Base-by-base conservation (phyloP, 2,329 filamentous ascomycete species). In the Xylariaceae sp. region DNA sequence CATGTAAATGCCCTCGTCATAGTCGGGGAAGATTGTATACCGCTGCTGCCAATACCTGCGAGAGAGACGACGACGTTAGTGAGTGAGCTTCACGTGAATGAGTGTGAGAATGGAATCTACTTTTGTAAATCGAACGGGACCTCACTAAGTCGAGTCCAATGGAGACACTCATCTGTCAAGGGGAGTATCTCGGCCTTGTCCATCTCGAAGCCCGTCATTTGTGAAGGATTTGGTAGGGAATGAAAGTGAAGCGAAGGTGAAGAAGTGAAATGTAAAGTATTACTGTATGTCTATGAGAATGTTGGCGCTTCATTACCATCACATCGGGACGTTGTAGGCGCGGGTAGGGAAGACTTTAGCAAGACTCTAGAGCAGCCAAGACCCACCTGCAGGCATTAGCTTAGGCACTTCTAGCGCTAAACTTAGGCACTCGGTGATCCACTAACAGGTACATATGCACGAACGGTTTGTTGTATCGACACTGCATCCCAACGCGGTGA, bases 31-130 rank as follows among this genome's bases (percentile, higher is more conserved):
- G 65, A 99, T 89, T 55, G 86, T 88, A 73, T 94, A 87, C 61
- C 94, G 85, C 70, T 97, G 92, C 13, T 88, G 81, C 84, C 90
- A 99, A 75, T 99, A 99, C 73, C 92, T 95, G 51, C 53, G n/a
- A 18, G n/a, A 30, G 23, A 30, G 23, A 30, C 23, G 23, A 2
- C 11, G n/a, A 15, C 4, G 13, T 15, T 3, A 30, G 59, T 44
- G 61, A 56, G 23, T 18, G 30, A 51, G 63, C 56, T 23, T 18
- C 23, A 51, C 18, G 23, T 1, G 18, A 35, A 35, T 2, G 15
- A 53, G 61, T 34, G n/a, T 39, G 15, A 44, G 2, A 11, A 8
- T 39, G 45, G n/a, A 58, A 54, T 77, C 70, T 74, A 94, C 90
- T 96, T 97, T 73, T 90, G 88, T 58, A 96, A 85, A 68, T 95